Base-by-base conservation (phyloP, 129 eudicot species). In the Flaveria brownii region DNA sequence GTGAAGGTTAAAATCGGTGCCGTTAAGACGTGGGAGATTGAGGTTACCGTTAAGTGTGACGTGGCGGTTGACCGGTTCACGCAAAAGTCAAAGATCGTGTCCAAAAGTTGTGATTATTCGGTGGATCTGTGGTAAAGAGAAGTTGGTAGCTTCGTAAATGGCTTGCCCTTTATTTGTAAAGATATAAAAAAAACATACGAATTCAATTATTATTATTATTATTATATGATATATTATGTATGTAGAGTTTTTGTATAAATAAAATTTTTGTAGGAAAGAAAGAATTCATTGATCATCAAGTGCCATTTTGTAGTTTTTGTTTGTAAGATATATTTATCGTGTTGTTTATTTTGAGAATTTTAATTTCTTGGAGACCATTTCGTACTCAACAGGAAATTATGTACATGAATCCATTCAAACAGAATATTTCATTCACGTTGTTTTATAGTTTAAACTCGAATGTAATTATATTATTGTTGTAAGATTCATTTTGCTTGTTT, bases 11-110 rank as follows among this genome's bases (percentile, higher is more conserved):
- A 87, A 67, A 68, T 93, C 16, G 98, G 97, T 15, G 72, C 82
- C 82, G 85, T 90, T 8, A 93, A 87, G 85, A 90, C 91, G 36
- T 90, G 98, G 98, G 79, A 80, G 76, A 70, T 93, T 9, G 82
- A 71, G 64, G 85, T 90, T 66, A 84, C 81, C 30, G 91, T 90
- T 0, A 85, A 82, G 68, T 93, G 98, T 76, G 88, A 88, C 71
- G 79, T 93, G 33, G 78, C 79, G 11, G 87, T 93, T 73, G 88
- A 89, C 76, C 76, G 68, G 18, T 70, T 93, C 17, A 69, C 77
- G 14, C 78, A 55, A n/a, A 75, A 78, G 47, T 88, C 96, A 12
- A 85, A 75, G 52, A 83, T 93, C 45, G 75, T 87, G 16, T 82
- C 87, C 0, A 67, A 82, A 60, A 71, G 76, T 33, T 93, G 98